These are phyloP conservation scores for Suillus paluster DNA, from an alignment of 768 basidiomycete species.

Conservation along the genomic window DNA sequence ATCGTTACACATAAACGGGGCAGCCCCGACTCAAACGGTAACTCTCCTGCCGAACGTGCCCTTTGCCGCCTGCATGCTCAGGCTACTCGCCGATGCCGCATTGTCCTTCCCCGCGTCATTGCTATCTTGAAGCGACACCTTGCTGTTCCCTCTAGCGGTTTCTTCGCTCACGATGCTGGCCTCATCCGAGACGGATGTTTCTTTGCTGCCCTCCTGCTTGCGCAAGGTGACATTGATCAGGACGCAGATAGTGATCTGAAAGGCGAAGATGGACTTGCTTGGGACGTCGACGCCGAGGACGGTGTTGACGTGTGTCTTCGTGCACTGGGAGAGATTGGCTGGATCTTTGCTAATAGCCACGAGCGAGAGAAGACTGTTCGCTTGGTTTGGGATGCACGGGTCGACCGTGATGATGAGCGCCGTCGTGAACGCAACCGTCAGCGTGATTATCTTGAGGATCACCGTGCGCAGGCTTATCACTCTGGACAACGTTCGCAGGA, in stretches of 20 bases:
- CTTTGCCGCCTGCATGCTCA: slow-evolving; percentile 50
- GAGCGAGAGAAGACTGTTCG: slow-evolving; percentile 70
- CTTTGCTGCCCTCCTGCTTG: slow-evolving; percentile 81
- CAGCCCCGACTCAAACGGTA: slow-evolving; percentile 38
- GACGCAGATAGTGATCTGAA: slow-evolving; percentile 42
- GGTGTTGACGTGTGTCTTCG: slow-evolving; percentile 58
- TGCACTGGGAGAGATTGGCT: slow-evolving; percentile 82
- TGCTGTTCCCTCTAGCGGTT: slow-evolving; percentile 43
- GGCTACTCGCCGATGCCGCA: slow-evolving; percentile 52
- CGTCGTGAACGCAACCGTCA: slow-evolving; percentile 23
- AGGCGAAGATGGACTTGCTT: slow-evolving; percentile 19
- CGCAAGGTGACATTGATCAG: slow-evolving; percentile 57
- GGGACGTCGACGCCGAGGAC: slow-evolving; percentile 36
- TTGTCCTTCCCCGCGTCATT: slow-evolving; percentile 54
- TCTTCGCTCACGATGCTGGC: slow-evolving; percentile 87
- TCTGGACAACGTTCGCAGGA: slow-evolving; percentile 31
- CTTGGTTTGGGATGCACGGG: slow-evolving; percentile 47
- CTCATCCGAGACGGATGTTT: slow-evolving; percentile 89
- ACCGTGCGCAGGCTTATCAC: slow-evolving; percentile 25
- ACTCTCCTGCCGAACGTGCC: slow-evolving; percentile 52
- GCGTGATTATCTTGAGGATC: slow-evolving; percentile 14
- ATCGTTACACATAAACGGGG: slow-evolving; percentile 45
- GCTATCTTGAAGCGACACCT: slow-evolving; percentile 57
- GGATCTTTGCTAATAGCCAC: slow-evolving; percentile 77
- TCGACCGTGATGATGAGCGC: slow-evolving; percentile 36